These are phyloP conservation scores for Cercospora zeae-maydis DNA, from an alignment of 2,329 filamentous ascomycete genomes.

Conservation along the genomic window DNA sequence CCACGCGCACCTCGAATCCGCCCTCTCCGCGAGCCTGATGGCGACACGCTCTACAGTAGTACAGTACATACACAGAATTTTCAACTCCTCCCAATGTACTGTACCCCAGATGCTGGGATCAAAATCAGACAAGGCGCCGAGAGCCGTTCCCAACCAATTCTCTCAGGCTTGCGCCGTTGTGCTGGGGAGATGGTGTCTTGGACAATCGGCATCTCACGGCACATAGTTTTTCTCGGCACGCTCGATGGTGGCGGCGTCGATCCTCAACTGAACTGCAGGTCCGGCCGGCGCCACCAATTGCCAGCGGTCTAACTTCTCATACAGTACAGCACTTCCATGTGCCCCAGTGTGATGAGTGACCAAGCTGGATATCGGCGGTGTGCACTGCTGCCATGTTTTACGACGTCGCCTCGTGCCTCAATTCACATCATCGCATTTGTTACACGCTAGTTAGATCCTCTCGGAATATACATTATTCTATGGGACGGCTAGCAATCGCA, in stretches of 20 bases:
- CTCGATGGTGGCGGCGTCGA: background rate
- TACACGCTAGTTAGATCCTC: no score
- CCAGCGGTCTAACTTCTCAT: no score
- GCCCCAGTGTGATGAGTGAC: background rate
- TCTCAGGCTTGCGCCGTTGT: background rate
- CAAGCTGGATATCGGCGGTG: background rate
- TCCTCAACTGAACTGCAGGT: constrained; percentile 5
- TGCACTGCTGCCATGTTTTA: background rate
- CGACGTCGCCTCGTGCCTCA: background rate
- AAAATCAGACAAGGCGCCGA: background rate
- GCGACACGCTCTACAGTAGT: no score
- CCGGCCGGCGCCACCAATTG: no score
- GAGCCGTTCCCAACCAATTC: background rate
- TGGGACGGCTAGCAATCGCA: no score
- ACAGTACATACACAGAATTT: background rate
- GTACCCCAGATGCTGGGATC: constrained; percentile 4
- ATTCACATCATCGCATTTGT: no score
- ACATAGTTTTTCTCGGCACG: background rate
- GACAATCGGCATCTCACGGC: constrained; percentile 6
- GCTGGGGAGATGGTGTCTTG: background rate
- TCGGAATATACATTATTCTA: no score
- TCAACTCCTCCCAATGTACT: background rate
- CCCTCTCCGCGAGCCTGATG: background rate
- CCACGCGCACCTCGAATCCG: background rate
- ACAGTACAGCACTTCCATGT: background rate